phyloP scores from a whole-genome alignment of 2,329 filamentous ascomycete genomes.

The Colletotrichum sidae region DNA sequence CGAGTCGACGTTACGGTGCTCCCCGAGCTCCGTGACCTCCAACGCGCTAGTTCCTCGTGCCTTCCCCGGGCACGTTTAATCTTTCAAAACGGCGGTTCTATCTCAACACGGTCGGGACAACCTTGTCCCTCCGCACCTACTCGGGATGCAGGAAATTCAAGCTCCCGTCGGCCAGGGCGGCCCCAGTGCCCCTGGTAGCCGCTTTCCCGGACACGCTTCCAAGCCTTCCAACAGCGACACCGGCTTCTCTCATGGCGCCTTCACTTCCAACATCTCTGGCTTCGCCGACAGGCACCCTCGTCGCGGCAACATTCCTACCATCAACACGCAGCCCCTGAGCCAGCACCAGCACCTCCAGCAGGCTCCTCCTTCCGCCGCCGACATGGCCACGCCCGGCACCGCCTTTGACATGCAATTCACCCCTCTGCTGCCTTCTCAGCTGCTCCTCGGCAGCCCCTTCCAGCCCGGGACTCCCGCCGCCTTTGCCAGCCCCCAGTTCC shows the following conservation, averaged over 20 bases:
- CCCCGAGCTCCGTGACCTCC: slow-evolving; percentile 26
- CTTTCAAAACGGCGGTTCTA: slow-evolving; percentile 83
- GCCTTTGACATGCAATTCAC: slow-evolving; percentile 99
- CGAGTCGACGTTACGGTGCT: slow-evolving; percentile 15
- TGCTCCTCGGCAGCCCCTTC: slow-evolving; percentile 95
- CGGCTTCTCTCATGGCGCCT: slow-evolving; percentile 93
- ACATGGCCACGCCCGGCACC: slow-evolving; percentile 88
- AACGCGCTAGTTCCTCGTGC: slow-evolving; percentile 55
- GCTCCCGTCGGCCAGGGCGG: slow-evolving; percentile 69
- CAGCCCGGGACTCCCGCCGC: slow-evolving; percentile 92
- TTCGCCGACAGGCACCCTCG: slow-evolving; percentile 90
- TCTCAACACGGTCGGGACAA: slow-evolving; percentile 84
- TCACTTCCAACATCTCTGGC: slow-evolving; percentile 85
- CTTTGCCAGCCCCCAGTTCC: slow-evolving; percentile 92
- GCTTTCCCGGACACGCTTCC: slow-evolving; percentile 77
- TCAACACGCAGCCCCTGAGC: slow-evolving; percentile 75
- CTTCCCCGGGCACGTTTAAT: slow-evolving; percentile 67
- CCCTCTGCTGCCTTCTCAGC: slow-evolving; percentile 90
- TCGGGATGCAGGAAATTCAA: slow-evolving; percentile 92
- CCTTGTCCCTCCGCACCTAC: slow-evolving; percentile 86
- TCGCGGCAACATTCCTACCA: slow-evolving; percentile 86
- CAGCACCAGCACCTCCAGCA: slow-evolving; percentile 47
- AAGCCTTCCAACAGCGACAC: slow-evolving; percentile 88
- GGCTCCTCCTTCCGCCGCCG: slow-evolving; percentile 68
- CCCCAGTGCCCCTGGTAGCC: slow-evolving; percentile 66